phyloP scores from a whole-genome alignment of 768 basidiomycete genomes.

The Collybia mongolica region DNA sequence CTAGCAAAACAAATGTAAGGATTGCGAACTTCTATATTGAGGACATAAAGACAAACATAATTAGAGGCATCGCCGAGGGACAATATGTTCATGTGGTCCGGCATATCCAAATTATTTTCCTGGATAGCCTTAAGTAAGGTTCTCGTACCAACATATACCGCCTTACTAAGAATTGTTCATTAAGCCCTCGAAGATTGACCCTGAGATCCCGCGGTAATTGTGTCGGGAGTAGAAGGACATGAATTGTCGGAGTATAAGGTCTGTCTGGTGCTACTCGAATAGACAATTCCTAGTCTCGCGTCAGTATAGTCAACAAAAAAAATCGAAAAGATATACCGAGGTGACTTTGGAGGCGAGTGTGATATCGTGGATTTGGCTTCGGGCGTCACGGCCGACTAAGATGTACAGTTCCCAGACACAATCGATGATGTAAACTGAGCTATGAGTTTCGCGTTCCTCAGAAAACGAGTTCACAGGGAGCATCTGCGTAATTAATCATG shows the following conservation, averaged over 20 bases:
- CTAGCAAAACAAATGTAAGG: too few species aligned
- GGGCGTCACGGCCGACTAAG: constrained; percentile 65
- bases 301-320: not conserved
- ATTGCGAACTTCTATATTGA: not conserved
- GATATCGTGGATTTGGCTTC: constrained; percentile 59
- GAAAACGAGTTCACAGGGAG: constrained; percentile 41
- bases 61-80: constrained; percentile 51
- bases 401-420: constrained; percentile 83
- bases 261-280: constrained; percentile 44
- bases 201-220: constrained; percentile 71
- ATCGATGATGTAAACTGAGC: constrained; percentile 65
- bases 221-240: constrained; percentile 73
- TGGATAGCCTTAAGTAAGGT: too few species aligned
- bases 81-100: constrained; percentile 29
- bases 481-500: constrained; percentile 38
- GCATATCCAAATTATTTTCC: constrained; percentile 39
- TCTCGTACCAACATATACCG: not conserved
- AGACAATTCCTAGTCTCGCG: constrained; percentile 49
- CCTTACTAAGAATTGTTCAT: constrained; percentile 61
- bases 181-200: constrained; percentile 64
- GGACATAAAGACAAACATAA: constrained; percentile 47
- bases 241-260: constrained; percentile 73
- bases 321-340: constrained; percentile 36
- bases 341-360: constrained; percentile 58
- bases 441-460: constrained; percentile 33